phyloP scores from a whole-genome alignment of 257 asterid species.

The Ilex aquifolium region DNA sequence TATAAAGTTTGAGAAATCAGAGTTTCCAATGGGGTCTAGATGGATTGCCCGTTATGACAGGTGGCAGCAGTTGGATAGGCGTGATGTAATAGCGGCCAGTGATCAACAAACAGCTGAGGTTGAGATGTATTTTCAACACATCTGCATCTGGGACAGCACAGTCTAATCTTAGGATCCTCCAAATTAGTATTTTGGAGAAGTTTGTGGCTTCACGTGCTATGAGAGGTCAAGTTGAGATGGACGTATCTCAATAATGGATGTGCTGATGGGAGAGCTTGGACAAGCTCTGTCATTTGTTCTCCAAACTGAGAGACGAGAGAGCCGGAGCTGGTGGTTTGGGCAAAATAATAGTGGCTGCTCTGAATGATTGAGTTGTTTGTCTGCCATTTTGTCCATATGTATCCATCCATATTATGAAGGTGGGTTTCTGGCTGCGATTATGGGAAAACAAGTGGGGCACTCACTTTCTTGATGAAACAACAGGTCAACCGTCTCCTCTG shows the following conservation, averaged over 20 bases:
- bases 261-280: conserved; percentile 34
- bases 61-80: too few species aligned
- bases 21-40: too few species aligned
- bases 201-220: conserved; percentile 10
- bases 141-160: background rate
- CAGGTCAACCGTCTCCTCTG: too few species aligned
- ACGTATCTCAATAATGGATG: conserved; percentile 21
- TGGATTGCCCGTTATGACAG: too few species aligned
- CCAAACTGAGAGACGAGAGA: too few species aligned
- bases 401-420: background rate
- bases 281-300: conserved; percentile 22
- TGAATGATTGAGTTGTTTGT: conserved; percentile 50
- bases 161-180: conserved; percentile 10
- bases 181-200: background rate
- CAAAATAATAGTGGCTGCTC: conserved; percentile 24
- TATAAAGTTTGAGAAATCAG: too few species aligned
- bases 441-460: too few species aligned
- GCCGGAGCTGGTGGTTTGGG: background rate
- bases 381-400: conserved; percentile 37
- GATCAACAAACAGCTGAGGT: too few species aligned
- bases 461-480: too few species aligned
- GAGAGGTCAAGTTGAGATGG: conserved; percentile 23
- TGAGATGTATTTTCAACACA: too few species aligned
- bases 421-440: conserved; percentile 3
- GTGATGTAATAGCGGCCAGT: too few species aligned